A percentile compares a stretch with the other conserved stretches of the same genome.
phyloP scores from a whole-genome alignment of 78 protist genomes.

The Creolimax fragrantissima region DNA sequence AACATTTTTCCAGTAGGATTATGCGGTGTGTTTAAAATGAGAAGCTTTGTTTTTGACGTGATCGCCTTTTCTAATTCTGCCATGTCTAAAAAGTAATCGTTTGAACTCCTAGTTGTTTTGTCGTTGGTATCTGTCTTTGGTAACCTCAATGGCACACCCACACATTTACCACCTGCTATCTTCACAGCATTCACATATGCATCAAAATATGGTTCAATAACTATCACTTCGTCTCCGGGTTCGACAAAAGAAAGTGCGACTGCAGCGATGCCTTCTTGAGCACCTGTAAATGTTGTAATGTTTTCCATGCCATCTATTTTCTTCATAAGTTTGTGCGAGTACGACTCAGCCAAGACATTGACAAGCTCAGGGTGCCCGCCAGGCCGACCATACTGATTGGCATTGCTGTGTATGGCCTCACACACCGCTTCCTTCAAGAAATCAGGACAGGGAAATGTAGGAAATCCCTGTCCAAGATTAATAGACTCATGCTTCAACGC shows the following conservation, averaged over 20 bases:
- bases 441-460: slow-evolving; percentile 23
- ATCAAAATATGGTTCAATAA: slow-evolving; percentile 79
- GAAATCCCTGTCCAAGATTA: slow-evolving; percentile 62
- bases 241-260: slow-evolving; percentile 22
- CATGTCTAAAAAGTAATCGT: slow-evolving; percentile 35
- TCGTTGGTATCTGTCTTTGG: background rate
- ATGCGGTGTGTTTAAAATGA: slow-evolving; percentile 16
- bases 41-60: background rate
- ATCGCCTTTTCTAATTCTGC: slow-evolving; percentile 32
- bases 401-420: background rate
- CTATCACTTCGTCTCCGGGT: slow-evolving; percentile 74
- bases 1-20: slow-evolving; percentile 3
- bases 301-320: slow-evolving; percentile 10
- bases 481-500: slow-evolving; percentile 14
- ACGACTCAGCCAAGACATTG: background rate
- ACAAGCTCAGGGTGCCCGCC: slow-evolving; percentile 23
- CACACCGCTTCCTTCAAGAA: slow-evolving; percentile 26
- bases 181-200: slow-evolving; percentile 42
- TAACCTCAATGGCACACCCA: background rate
- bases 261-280: slow-evolving; percentile 16
- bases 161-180: background rate
- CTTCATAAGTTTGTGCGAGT: background rate
- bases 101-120: background rate
- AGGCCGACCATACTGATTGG: slow-evolving; percentile 30
- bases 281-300: background rate